These are phyloP conservation scores for Cynanchum wilfordii DNA, from an alignment of 257 asterid genomes.

Conservation along the genomic window DNA sequence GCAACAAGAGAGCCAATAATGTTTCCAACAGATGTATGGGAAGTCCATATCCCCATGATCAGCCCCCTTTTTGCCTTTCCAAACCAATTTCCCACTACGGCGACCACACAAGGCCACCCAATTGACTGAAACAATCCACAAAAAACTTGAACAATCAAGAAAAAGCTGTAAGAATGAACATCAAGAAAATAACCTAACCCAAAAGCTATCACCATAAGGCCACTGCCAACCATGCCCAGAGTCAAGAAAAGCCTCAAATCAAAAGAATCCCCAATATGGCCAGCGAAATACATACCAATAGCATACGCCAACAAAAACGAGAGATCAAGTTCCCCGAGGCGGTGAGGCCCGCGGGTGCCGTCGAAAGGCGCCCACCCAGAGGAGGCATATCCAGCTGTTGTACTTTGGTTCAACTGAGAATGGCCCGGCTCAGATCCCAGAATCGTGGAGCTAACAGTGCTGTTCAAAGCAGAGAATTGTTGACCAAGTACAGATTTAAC, in stretches of 20 bases:
- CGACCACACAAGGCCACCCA: slow-evolving; percentile 97
- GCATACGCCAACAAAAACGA: slow-evolving; percentile 71
- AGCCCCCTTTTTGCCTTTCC: slow-evolving; percentile 81
- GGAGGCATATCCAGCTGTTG: slow-evolving; percentile 22
- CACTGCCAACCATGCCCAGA: slow-evolving; percentile 87
- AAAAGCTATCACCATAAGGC: slow-evolving; percentile 49
- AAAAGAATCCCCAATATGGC: slow-evolving; percentile 71
- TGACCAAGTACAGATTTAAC: slow-evolving; percentile 81
- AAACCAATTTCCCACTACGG: slow-evolving; percentile 89
- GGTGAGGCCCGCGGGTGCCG: slow-evolving; percentile 73
- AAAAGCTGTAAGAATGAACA: slow-evolving; percentile 57
- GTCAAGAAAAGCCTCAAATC: slow-evolving; percentile 73
- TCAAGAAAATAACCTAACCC: slow-evolving; percentile 81
- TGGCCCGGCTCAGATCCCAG: slow-evolving; percentile 25
- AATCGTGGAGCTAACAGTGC: slow-evolving; percentile 20
- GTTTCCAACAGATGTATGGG: slow-evolving; percentile 86
- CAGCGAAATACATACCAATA: slow-evolving; percentile 78
- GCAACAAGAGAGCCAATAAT: slow-evolving; percentile 83
- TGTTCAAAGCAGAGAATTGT: slow-evolving; percentile 34
- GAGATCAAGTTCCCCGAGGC: slow-evolving; percentile 95
- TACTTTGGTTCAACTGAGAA: slow-evolving; percentile 9
- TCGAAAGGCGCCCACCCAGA: slow-evolving; percentile 87
- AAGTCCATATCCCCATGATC: slow-evolving; percentile 88
- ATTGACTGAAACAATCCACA: slow-evolving; percentile 92
- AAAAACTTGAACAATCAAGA: slow-evolving; percentile 52